Conservation (phyloP, 352 stramenopile species). For the Bremia lactucae region DNA sequence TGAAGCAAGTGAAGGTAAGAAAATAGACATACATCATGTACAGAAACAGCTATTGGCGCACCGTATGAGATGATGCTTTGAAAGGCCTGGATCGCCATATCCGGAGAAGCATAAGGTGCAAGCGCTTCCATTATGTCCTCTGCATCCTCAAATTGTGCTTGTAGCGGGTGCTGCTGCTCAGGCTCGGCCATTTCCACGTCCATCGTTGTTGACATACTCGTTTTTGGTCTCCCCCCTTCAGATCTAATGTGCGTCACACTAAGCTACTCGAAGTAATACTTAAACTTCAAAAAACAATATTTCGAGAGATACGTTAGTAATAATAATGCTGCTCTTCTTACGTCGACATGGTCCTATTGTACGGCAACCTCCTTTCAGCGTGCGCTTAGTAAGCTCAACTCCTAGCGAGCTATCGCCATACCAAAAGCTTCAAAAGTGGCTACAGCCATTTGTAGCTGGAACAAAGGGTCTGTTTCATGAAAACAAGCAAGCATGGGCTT, state of each 20-base stretch:
- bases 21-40: constrained; percentile 1
- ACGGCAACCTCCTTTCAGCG: not conserved
- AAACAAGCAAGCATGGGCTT: constrained; percentile 69
- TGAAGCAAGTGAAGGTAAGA: constrained; percentile 10
- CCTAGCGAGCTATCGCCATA: constrained; percentile 44
- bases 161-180: constrained; percentile 57
- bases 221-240: constrained; percentile 5
- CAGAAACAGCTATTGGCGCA: constrained; percentile 2
- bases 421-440: constrained; percentile 75
- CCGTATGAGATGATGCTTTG: constrained; percentile 68
- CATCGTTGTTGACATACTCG: constrained; percentile 18
- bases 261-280: not conserved
- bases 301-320: too few species aligned
- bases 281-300: too few species aligned
- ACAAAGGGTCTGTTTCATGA: constrained; percentile 60
- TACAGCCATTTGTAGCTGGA: constrained; percentile 68
- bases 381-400: constrained; percentile 10
- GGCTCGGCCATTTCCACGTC: constrained; percentile 71
- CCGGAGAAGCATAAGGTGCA: constrained; percentile 24
- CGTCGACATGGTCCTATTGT: not conserved
- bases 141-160: constrained; percentile 64
- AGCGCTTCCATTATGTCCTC: constrained; percentile 40
- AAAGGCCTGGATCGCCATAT: constrained; percentile 44
- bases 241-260: constrained; percentile 3
- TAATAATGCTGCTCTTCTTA: not conserved